A percentile compares a stretch with the other conserved stretches of the same genome.
These are phyloP conservation scores for Glebionis coronaria DNA, from an alignment of 129 eudicot species.

Conservation along the genomic window DNA sequence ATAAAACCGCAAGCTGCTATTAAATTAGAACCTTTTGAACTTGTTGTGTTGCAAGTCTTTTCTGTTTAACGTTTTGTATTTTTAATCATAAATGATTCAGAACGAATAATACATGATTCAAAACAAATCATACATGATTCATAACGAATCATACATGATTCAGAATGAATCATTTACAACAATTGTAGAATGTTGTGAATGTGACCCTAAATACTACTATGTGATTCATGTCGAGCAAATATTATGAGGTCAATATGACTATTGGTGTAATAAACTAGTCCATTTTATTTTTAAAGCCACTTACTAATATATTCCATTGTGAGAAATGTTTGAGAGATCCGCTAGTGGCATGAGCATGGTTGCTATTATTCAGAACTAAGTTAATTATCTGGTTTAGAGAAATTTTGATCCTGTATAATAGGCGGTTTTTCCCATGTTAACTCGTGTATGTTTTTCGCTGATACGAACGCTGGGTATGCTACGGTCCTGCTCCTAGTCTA, in stretches of 20 bases:
- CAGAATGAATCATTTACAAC: too few species aligned
- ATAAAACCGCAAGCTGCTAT: too few species aligned
- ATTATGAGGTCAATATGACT: constrained; percentile 1
- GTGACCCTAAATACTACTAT: too few species aligned
- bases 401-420: constrained; percentile 1
- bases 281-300: too few species aligned
- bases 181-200: too few species aligned
- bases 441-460: constrained; percentile 40
- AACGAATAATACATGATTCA: too few species aligned
- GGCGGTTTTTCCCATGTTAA: constrained; percentile 14
- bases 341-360: constrained; percentile 1
- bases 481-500: constrained; percentile 83
- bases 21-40: too few species aligned
- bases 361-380: background rate
- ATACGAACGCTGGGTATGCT: constrained; percentile 92
- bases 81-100: too few species aligned
- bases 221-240: background rate
- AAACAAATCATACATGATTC: too few species aligned
- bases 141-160: too few species aligned
- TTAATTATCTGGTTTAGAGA: constrained; percentile 3
- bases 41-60: too few species aligned
- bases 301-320: background rate
- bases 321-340: background rate
- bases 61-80: too few species aligned
- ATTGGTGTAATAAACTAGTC: background rate